Evolutionary conservation across 805 yeast genomes (phyloP), one percentile per base, ranked within the genome.

Genomic region (Zygosaccharomyces lentus): DNA sequence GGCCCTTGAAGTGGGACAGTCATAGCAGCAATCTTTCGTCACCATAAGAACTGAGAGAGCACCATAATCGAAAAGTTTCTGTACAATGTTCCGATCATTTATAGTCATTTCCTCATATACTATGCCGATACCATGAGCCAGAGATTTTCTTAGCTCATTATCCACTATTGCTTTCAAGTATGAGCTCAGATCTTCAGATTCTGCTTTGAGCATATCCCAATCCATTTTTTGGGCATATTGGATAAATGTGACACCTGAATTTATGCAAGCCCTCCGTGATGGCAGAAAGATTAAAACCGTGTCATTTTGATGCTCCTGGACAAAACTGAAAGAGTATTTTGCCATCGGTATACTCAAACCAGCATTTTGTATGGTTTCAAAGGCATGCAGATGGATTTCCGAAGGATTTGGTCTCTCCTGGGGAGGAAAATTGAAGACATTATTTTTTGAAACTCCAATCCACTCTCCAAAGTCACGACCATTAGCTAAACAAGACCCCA

Each of bases 391-490:
- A 52, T 74, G 82, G 16, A 85, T 78, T 45, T 75, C 78, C 10
- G 87, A 55, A 3, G 85, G 80, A 35, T 67, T 59, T 7, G 70
- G 67, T 46, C 91, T 70, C 36, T 80, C 82, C 41, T 69, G 69
- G 0, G 95, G 81, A 13, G 80, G 74, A 60, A 84, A 89, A 56
- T 88, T 89, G 69, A 73, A 87, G 5, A 82, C 72, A 40, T 79
- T 72, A 16, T 65, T 68, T 55, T 80, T 82, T 1, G 74, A 55
- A 21, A 84, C 82, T 2, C 93, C 95, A 24, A 93, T 65, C 96
- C 98, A 93, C 44, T 83, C 87, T 1, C 86, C 91, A 47, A 90
- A 65, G 52, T 87, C 96, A 42, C 78, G 73, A 2, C 84, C 86
- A 58, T 82, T 85, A 0, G 93, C 80, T 32, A 91, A 62, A 1